Base-by-base conservation (phyloP, 129 eudicot genomes). In the Heracleum sosnowskyi region DNA sequence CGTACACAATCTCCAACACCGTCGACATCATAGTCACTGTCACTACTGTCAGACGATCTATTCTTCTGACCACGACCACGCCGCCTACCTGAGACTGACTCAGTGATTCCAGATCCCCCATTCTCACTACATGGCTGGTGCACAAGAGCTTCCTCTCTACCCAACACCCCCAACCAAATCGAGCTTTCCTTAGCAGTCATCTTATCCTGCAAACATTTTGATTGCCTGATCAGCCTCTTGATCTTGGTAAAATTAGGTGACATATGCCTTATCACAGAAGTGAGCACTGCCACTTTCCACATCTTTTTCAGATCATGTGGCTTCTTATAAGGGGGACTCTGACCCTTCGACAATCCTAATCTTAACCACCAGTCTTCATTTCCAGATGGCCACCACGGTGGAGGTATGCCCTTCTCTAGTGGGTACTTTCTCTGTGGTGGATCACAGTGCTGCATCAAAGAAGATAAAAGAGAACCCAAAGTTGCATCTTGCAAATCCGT, bases 321-420 rank as follows among this genome's bases (percentile, higher is more conserved):
- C 86, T 96, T 96, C 80, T 87, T 96, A 77, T 96, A 96, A 0
- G 97, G 99, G 0, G 97, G 97, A 29, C 88, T 68, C 74, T 90
- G 95, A 46, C 91, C 93, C 82, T 78, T 89, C 13, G 90, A 91
- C 31, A 96, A 82, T 34, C 92, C 92, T 68, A 89, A 69, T 79
- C 70, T 83, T 0, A 69, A n/a, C 97, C 95, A 96, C 99, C 99
- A 96, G 49, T 89, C 96, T 82, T 92, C 99, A 17, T 79, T 74
- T 40, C 96, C 96, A 0, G 91, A 81, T 4, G 99, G 99, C 99
- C 99, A 96, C 99, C 99, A 96, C 4, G 99, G 99, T 11, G 99
- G 99, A 24, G 99, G 91, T 18, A 79, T 49, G 17, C 93, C 93
- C 81, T 90, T 96, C 78, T 96, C 99, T 15, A 96, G 79, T 0